Conservation (phyloP, 179 eudicot genomes). For the Silene coronaria region DNA sequence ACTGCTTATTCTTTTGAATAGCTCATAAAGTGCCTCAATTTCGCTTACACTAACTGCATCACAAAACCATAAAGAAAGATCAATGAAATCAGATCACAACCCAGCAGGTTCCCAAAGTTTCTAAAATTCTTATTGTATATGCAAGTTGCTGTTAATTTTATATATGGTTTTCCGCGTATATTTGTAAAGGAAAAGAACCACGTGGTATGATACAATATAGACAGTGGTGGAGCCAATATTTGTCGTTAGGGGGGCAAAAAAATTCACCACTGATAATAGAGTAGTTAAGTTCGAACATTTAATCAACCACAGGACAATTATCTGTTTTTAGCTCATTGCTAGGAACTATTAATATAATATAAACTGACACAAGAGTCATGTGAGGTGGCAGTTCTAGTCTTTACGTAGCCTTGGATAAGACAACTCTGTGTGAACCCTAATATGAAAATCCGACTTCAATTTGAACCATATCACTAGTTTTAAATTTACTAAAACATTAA, state of each 20-base stretch:
- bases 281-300: not conserved
- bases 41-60: constrained; percentile 96
- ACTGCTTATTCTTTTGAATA: constrained; percentile 97
- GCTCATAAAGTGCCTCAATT: constrained; percentile 97
- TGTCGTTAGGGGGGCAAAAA: too few relatives aligned
- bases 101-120: not conserved
- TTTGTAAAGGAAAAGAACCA: not conserved
- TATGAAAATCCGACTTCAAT: not conserved
- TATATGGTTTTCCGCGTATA: not conserved
- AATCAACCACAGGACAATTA: not conserved
- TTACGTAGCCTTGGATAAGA: too few relatives aligned
- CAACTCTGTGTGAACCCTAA: not conserved
- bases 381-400: not conserved
- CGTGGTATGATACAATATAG: not conserved
- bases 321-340: not conserved
- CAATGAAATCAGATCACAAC: not conserved
- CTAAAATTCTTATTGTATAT: not conserved
- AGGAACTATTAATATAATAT: too few relatives aligned
- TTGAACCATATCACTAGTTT: not conserved
- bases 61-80: not conserved
- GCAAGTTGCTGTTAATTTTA: not conserved
- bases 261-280: too few relatives aligned
- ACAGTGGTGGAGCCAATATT: too few relatives aligned
- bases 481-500: too few relatives aligned
- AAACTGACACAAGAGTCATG: too few relatives aligned